Base-by-base conservation (phyloP, 805 yeast genomes). In the Saturnispora quitensis region DNA sequence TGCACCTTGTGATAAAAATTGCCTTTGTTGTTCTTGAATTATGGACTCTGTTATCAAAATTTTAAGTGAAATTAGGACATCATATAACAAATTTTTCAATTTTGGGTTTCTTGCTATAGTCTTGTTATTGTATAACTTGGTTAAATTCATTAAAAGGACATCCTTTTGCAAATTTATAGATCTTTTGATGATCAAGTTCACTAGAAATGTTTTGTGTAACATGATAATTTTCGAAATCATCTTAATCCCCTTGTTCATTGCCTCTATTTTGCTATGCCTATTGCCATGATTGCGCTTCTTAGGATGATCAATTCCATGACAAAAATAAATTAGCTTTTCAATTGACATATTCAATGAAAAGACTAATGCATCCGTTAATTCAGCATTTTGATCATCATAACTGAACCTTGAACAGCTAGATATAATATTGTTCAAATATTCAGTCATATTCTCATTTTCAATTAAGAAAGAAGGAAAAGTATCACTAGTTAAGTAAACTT, bases 1-100 rank as follows among this genome's bases (percentile, higher is more conserved):
- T 24, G 24, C 22, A 18, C 40, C 25, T 20, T 40, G 50, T 31
- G 42, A 24, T 35, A 34, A 18, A 1, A 44, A 7, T 38, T 50
- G 48, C 40, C 40, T 47, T 38, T 49, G 53, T 40, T 56, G 54
- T 44, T 58, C 55, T 45, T 50, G 40, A 40, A 57, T 54, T 5
- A 59, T 46, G 1, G 56, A 44, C 50, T 68, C 73, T 1, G 71
- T 63, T 4, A 68, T 63, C 36, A 61, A 58, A 18, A 62, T 54
- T 60, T 80, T 81, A 59, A 81, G 67, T 1, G 84, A 73, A 9
- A 80, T 65, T 35, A 82, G 65, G 51, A 81, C 72, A 60, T 82
- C 88, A 60, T 81, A 80, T 1, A 82, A 65, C 55, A 82, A 63
- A 48, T 81, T 81, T 55, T 74, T 74, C 48, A 82, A 61, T 55